Conservation (phyloP, 108 stramenopile genomes). For the Pinguiococcus pyrenoidosus region DNA sequence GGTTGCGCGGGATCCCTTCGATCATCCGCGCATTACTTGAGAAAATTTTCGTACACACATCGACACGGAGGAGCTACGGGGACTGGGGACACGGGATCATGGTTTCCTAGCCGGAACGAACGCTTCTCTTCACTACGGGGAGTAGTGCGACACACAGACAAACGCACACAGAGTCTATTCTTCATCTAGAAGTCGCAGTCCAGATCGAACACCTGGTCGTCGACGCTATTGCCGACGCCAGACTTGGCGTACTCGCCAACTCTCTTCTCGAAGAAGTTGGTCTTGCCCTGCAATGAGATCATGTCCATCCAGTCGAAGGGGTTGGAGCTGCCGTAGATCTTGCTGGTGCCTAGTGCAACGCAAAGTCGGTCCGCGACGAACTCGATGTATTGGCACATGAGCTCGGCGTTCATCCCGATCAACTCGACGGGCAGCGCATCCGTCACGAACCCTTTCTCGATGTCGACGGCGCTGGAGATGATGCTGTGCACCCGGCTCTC, state of each 20-base stretch:
- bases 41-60: too few species aligned
- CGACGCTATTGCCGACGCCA: conserved; percentile 71
- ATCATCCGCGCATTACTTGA: too few species aligned
- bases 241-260: conserved; percentile 93
- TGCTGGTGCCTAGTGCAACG: conserved; percentile 60
- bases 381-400: conserved; percentile 98
- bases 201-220: conserved; percentile 65
- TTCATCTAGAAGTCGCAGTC: conserved; percentile 77
- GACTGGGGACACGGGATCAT: too few species aligned
- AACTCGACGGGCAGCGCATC: conserved; percentile 95
- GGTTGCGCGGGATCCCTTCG: too few species aligned
- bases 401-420: conserved; percentile 94
- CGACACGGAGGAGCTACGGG: too few species aligned
- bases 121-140: too few species aligned
- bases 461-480: conserved; percentile 88
- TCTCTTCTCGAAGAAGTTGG: conserved; percentile 97
- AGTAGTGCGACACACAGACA: too few species aligned
- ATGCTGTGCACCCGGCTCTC: conserved; percentile 59
- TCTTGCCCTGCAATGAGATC: conserved; percentile 96
- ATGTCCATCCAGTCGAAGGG: conserved; percentile 99
- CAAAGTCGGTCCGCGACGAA: conserved; percentile 97
- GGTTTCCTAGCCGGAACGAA: too few species aligned
- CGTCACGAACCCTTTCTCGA: conserved; percentile 83
- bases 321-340: conserved; percentile 68
- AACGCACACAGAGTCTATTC: too few species aligned